Percentiles rank a stretch among this genome's conserved stretches.
Evolutionary conservation across 1,284 basidiomycete species (phyloP).

Genomic region (Trametes sp.): DNA sequence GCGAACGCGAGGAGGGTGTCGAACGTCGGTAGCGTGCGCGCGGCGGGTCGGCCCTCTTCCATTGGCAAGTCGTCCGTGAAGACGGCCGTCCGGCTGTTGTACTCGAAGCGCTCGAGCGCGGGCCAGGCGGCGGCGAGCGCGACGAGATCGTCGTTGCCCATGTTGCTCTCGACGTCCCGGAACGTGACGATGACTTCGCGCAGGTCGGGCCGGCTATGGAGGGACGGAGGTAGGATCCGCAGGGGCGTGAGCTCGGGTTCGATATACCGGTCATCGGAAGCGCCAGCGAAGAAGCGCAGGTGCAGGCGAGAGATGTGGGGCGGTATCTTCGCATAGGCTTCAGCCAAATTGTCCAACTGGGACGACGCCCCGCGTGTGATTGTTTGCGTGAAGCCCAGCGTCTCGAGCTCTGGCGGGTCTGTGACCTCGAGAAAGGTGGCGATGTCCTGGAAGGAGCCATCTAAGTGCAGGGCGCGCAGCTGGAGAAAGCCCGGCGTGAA

Average conservation of each 20-base stretch:
- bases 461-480: not conserved
- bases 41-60: too few species aligned
- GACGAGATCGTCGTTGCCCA: not conserved
- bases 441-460: not conserved
- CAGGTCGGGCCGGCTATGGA: not conserved
- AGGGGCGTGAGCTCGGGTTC: too few species aligned
- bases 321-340: not conserved
- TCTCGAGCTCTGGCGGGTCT: not conserved
- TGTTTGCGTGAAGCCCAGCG: not conserved
- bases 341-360: not conserved
- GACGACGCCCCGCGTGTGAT: too few species aligned
- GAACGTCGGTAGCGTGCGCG: constrained; percentile 4
- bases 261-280: too few species aligned
- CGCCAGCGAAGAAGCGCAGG: not conserved
- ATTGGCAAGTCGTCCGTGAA: too few species aligned
- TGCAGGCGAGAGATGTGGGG: not conserved
- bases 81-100: not conserved
- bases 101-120: not conserved
- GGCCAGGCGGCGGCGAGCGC: not conserved
- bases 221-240: not conserved
- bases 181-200: not conserved
- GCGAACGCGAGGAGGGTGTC: not conserved
- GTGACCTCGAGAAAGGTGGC: not conserved
- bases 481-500: not conserved
- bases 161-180: not conserved